Conservation (phyloP, 208 protist genomes). For the Endotrypanum monterogeii region DNA sequence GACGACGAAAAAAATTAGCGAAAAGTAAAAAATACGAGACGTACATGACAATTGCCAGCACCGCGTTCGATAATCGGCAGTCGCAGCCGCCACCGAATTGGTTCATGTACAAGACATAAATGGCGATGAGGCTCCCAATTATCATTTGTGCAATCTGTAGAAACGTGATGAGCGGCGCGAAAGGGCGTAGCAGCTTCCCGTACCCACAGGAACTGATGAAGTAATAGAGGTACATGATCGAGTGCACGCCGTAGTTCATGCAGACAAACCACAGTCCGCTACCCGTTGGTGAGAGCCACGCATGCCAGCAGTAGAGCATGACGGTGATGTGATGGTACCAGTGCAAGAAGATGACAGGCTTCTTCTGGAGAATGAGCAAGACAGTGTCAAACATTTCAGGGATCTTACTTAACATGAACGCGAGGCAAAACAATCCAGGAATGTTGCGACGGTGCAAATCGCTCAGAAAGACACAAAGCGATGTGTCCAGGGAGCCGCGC, state of each 20-base stretch:
- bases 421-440: slow-evolving; percentile 47
- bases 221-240: slow-evolving; percentile 96
- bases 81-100: slow-evolving; percentile 50
- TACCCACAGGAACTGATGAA: slow-evolving; percentile 51
- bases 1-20: slow-evolving; percentile 64
- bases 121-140: slow-evolving; percentile 64
- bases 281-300: slow-evolving; percentile 32
- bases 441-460: slow-evolving; percentile 47
- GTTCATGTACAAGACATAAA: slow-evolving; percentile 41
- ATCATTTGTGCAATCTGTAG: slow-evolving; percentile 91
- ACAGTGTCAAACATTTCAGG: slow-evolving; percentile 80
- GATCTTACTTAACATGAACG: slow-evolving; percentile 76
- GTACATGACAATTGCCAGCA: slow-evolving; percentile 83
- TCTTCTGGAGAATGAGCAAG: slow-evolving; percentile 77
- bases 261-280: slow-evolving; percentile 73
- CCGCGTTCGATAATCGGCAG: slow-evolving; percentile 35
- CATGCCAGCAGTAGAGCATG: slow-evolving; percentile 88
- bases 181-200: slow-evolving; percentile 41
- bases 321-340: slow-evolving; percentile 92
- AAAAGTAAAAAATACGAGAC: slow-evolving; percentile 88
- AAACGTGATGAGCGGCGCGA: slow-evolving; percentile 77
- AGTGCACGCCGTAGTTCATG: slow-evolving; percentile 94
- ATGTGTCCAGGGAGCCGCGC: slow-evolving; percentile 50
- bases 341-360: slow-evolving; percentile 81
- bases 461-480: slow-evolving; percentile 46